Base-by-base conservation (phyloP, 148 eudicot genomes). In the Oxyria digyna region DNA sequence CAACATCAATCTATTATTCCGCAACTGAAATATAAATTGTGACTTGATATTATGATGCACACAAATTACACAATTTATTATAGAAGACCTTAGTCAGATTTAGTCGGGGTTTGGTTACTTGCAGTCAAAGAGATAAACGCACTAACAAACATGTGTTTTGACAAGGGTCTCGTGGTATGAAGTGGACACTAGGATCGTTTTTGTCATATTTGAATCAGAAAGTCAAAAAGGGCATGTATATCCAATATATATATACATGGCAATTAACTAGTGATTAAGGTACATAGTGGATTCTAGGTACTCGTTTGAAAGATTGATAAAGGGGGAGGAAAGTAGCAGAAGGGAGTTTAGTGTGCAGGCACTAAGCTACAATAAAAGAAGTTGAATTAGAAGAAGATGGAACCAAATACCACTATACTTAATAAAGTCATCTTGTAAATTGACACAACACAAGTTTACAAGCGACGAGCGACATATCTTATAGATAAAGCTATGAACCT, bases 281-380 rank as follows among this genome's bases (percentile, higher is more conserved):
- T 35, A n/a, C n/a, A 42, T 50, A 54, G 65, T 59, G 65, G 65
- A 29, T 27, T 59, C 37, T 59, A 59, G 65, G 65, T 59, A 59
- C 29, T 27, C 2, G 37, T 59, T 59, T 59, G 20, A 27, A 59
- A 59, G 9, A 27, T 4, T 29, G 37, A 37, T 12, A 59, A 59
- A 31, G 37, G 37, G 37, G 65, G 37, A 59, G 37, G 37, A 59
- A 29, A 29, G 9, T 59, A 31, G 37, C 9, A 29, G 14, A 59
- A 59, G 29, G 65, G 65, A 59, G 37, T 31, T 59, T 14, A 59
- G 65, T 59, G 59, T 52, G 59, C 31, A 52, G 59, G 14, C 59
- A 52, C 59, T 52, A 52, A 46, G 52, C 20, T 4, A 18, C 6
- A 18, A 18, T n/a, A n/a, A 8, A 49, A 20, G 26, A 49, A 24